phyloP scores from a whole-genome alignment of 2,329 filamentous ascomycete genomes.

The Pseudogymnoascus destructans region DNA sequence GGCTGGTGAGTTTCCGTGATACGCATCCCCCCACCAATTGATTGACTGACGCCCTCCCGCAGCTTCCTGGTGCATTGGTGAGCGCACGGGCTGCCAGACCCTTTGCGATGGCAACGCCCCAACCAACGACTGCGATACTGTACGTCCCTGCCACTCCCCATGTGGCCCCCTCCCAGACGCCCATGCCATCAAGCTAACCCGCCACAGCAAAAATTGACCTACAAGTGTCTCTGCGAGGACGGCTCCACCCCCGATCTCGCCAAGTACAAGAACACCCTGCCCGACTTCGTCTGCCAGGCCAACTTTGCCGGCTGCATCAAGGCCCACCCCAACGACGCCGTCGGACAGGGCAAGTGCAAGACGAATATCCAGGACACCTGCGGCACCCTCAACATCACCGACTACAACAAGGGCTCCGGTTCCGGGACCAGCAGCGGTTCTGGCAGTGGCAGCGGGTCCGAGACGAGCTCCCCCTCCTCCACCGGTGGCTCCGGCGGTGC shows the following conservation, averaged over 20 bases:
- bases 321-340: constrained; percentile 32
- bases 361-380: constrained; percentile 31
- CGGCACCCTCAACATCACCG: constrained; percentile 34
- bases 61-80: constrained; percentile 44
- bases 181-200: neutral
- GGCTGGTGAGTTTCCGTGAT: constrained; percentile 22
- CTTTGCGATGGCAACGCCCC: constrained; percentile 40
- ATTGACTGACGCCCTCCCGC: constrained; percentile 13
- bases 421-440: constrained; percentile 25
- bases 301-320: constrained; percentile 37
- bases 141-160: constrained; percentile 29
- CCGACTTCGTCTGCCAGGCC: constrained; percentile 44
- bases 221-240: constrained; percentile 44
- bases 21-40: neutral
- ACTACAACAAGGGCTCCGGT: constrained; percentile 16
- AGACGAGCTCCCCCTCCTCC: constrained; percentile 20
- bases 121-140: constrained; percentile 42
- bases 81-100: constrained; percentile 45
- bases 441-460: constrained; percentile 14
- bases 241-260: constrained; percentile 36
- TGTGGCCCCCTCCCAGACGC: neutral
- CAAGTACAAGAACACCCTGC: constrained; percentile 44
- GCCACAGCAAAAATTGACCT: constrained; percentile 35
- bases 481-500: constrained; percentile 16
- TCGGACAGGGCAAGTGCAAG: constrained; percentile 36